Evolutionary conservation across 2,329 filamentous ascomycete genomes (phyloP).

Genomic region (Talaromyces sp.): DNA sequence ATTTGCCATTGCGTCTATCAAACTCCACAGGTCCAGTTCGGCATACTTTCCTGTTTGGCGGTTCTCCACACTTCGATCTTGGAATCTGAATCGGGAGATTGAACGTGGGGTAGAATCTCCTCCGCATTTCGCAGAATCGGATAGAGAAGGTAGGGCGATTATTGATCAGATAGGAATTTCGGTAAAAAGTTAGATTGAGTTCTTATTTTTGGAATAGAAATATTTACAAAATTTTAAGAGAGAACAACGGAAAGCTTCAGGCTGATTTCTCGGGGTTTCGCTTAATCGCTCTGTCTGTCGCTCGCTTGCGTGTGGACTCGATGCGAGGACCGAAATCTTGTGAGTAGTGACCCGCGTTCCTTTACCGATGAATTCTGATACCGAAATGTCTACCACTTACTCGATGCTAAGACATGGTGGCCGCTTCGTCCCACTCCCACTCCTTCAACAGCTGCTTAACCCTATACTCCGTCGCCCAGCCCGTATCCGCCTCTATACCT

Average conservation of each 20-base stretch:
- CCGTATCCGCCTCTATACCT: constrained; percentile 62
- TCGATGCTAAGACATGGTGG: constrained; percentile 1
- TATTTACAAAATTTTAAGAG: background rate
- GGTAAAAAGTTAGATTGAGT: background rate
- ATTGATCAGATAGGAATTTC: background rate
- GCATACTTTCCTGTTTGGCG: constrained; percentile 2
- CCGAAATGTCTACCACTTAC: background rate
- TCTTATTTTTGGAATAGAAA: background rate
- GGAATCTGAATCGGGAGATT: background rate
- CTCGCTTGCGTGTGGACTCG: background rate
- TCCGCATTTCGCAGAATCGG: background rate
- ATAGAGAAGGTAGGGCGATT: constrained; percentile 2
- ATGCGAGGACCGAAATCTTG: background rate
- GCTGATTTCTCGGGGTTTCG: background rate
- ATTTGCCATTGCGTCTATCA: background rate
- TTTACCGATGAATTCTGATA: background rate
- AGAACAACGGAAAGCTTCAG: background rate
- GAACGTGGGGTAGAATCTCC: background rate
- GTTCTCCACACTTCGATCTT: background rate
- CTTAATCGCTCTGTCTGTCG: background rate
- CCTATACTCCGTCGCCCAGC: constrained; percentile 63
- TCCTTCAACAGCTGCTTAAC: constrained; percentile 52
- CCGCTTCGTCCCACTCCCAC: constrained; percentile 34
- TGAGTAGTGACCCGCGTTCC: background rate
- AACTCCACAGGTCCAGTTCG: background rate